A percentile compares a stretch with the other conserved stretches of the same genome.
Conservation (phyloP, 2,329 filamentous ascomycete genomes). For the Colletotrichum falcatum region DNA sequence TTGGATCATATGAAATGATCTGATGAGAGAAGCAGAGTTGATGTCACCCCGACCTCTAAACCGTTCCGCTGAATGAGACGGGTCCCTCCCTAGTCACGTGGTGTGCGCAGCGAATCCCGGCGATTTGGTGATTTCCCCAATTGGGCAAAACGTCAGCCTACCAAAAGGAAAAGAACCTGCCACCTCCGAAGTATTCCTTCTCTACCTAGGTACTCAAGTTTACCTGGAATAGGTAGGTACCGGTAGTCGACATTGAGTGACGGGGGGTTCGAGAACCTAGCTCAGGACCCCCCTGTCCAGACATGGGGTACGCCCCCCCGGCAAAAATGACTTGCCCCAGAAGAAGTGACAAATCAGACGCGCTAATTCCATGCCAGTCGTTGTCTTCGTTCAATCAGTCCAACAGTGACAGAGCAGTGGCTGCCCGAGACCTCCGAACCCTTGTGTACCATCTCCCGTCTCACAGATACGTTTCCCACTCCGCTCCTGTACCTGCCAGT, state of each 20-base stretch:
- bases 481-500: background rate
- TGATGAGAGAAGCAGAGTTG: background rate
- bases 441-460: constrained; percentile 17
- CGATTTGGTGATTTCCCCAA: too few relatives aligned
- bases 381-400: constrained; percentile 19
- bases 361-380: constrained; percentile 12
- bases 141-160: background rate
- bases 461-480: background rate
- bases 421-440: constrained; percentile 38
- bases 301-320: background rate
- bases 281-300: background rate
- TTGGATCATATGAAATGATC: background rate
- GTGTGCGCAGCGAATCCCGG: background rate
- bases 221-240: background rate
- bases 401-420: constrained; percentile 18
- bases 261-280: background rate
- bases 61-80: background rate
- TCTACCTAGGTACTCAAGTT: background rate
- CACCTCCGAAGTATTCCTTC: background rate
- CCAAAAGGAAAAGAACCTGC: background rate
- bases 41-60: background rate
- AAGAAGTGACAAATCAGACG: constrained; percentile 16
- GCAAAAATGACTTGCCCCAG: constrained; percentile 10
- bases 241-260: background rate
- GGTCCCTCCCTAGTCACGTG: background rate